Percentiles rank a stretch among this genome's conserved stretches.
Conservation (phyloP, 176 grass and related monocot genomes). For the Triticum turgidum region DNA sequence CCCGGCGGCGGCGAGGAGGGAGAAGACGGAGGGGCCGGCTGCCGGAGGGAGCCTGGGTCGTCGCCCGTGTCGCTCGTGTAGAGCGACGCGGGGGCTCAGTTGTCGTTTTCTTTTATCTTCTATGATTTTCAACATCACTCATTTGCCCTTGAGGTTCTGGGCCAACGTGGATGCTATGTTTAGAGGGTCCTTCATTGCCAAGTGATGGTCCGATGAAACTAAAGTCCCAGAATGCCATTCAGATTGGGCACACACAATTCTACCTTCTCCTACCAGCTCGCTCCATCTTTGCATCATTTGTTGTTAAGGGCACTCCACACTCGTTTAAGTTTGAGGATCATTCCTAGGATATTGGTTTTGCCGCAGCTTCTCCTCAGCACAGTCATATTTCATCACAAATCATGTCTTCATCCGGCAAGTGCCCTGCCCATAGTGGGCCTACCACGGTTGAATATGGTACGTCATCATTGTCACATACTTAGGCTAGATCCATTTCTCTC, state of each 20-base stretch:
- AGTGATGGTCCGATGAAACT: slow-evolving; percentile 53
- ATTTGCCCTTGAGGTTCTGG: slow-evolving; percentile 49
- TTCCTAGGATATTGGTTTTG: neutral
- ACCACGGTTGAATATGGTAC: neutral
- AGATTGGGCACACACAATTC: no score
- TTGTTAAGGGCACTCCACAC: no score
- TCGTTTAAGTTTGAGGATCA: no score
- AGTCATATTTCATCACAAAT: neutral
- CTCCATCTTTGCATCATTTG: no score
- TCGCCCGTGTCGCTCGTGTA: no score
- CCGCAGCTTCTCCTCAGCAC: slow-evolving; percentile 7
- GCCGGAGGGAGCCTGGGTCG: no score
- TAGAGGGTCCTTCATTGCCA: slow-evolving; percentile 40
- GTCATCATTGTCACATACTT: neutral
- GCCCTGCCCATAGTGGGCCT: neutral
- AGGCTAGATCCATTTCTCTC: neutral
- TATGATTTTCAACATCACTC: no score
- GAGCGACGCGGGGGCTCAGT: no score
- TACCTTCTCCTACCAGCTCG: no score
- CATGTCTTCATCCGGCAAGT: neutral
- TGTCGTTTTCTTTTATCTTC: no score
- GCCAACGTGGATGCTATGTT: slow-evolving; percentile 56
- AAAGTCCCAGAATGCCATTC: slow-evolving; percentile 56
- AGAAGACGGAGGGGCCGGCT: no score
- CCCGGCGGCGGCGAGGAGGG: no score